Conservation (phyloP, 2,329 filamentous ascomycete species). For the Coniochaeta sp. region DNA sequence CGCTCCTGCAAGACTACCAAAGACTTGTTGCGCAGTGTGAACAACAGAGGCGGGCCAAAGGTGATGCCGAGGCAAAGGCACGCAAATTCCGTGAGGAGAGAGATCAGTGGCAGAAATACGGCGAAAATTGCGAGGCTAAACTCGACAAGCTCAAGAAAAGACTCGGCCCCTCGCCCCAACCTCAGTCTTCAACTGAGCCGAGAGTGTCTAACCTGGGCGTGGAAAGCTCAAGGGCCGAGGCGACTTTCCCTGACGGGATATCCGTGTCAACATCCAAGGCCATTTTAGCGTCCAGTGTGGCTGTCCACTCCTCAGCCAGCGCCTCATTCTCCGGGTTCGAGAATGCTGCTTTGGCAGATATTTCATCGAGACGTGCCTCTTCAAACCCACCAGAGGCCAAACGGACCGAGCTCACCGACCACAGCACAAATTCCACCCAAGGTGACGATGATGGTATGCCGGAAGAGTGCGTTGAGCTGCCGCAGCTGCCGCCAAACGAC, state of each 20-base stretch:
- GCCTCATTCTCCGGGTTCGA: constrained; percentile 2
- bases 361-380: not conserved
- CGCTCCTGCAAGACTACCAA: constrained; percentile 20
- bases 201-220: not conserved
- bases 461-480: constrained; percentile 12
- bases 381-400: not conserved
- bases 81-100: constrained; percentile 32
- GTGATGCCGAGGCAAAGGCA: constrained; percentile 28
- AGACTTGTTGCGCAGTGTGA: constrained; percentile 32
- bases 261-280: not conserved
- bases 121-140: constrained; percentile 32
- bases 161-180: not conserved
- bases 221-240: not conserved
- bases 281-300: not conserved
- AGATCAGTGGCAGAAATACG: constrained; percentile 37
- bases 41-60: constrained; percentile 33
- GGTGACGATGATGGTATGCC: constrained; percentile 3
- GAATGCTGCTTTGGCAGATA: not conserved
- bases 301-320: not conserved
- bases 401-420: not conserved
- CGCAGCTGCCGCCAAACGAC: constrained; percentile 17
- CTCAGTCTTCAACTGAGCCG: constrained; percentile 1
- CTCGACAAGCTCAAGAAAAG: constrained; percentile 34
- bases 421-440: constrained; percentile 8
- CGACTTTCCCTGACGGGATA: not conserved